These are phyloP conservation scores for Protostelium mycophagum DNA, from an alignment of 78 protist genomes.

Conservation along the genomic window DNA sequence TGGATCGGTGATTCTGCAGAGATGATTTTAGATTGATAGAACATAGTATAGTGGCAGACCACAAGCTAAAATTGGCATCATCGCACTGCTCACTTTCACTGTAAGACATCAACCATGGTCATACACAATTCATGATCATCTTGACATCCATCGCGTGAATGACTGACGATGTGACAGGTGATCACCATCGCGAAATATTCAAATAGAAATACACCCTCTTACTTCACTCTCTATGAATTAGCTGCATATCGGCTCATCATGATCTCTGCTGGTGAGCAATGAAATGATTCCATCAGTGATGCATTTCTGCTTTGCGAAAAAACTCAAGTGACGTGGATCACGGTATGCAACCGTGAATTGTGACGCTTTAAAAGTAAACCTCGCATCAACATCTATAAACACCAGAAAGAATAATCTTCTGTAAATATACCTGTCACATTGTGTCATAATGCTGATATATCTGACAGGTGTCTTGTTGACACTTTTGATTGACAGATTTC, in stretches of 20 bases:
- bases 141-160: neutral
- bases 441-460: too few species aligned
- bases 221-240: neutral
- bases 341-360: too few species aligned
- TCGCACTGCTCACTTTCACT: neutral
- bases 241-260: neutral
- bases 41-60: neutral
- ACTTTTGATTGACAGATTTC: neutral
- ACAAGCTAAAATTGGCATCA: neutral
- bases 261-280: neutral
- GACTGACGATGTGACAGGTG: too few species aligned
- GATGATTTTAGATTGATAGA: neutral
- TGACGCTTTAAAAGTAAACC: too few species aligned
- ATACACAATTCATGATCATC: neutral
- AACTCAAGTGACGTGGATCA: too few species aligned
- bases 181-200: neutral
- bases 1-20: too few species aligned
- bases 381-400: too few species aligned
- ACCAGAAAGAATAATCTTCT: too few species aligned
- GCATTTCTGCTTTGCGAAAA: too few species aligned
- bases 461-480: neutral
- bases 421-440: too few species aligned
- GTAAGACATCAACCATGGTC: neutral
- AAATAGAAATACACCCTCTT: neutral
- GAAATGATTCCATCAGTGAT: neutral